A percentile compares a stretch with the other conserved stretches of the same genome.
Conservation (phyloP, 2,329 filamentous ascomycete species). For the Venturiaceae sp. region DNA sequence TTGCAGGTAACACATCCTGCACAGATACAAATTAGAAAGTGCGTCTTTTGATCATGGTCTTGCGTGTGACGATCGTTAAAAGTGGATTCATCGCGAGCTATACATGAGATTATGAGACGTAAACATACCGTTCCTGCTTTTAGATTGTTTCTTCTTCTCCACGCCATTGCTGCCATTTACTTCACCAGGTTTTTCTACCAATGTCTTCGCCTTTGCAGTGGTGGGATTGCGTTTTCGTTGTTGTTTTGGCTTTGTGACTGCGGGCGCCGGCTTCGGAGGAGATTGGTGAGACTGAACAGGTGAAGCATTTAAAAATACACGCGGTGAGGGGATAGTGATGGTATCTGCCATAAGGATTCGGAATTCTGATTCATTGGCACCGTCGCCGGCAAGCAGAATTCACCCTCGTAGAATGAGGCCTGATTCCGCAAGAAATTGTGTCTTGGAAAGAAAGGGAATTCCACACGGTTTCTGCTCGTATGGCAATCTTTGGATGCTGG, state of each 20-base stretch:
- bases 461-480: background rate
- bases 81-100: background rate
- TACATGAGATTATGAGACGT: background rate
- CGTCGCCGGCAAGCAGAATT: slow-evolving; percentile 4
- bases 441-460: background rate
- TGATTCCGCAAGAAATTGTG: background rate
- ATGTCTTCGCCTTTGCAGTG: background rate
- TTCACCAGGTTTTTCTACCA: background rate
- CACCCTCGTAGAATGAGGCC: background rate
- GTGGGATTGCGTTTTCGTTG: slow-evolving; percentile 4
- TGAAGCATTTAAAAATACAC: slow-evolving; percentile 38
- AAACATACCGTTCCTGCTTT: slow-evolving; percentile 62
- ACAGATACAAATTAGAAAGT: background rate
- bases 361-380: slow-evolving; percentile 2
- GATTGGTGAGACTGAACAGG: slow-evolving; percentile 17
- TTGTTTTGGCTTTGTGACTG: background rate
- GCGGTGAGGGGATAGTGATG: slow-evolving; percentile 51
- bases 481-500: background rate
- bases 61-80: background rate
- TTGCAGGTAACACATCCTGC: slow-evolving; percentile 66
- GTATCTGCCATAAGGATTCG: slow-evolving; percentile 37
- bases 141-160: slow-evolving; percentile 60
- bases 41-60: background rate
- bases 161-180: slow-evolving; percentile 19
- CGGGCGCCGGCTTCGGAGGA: slow-evolving; percentile 10